These are phyloP conservation scores for Cryptococcus floricola DNA, from an alignment of 1,284 basidiomycete species.

Conservation along the genomic window DNA sequence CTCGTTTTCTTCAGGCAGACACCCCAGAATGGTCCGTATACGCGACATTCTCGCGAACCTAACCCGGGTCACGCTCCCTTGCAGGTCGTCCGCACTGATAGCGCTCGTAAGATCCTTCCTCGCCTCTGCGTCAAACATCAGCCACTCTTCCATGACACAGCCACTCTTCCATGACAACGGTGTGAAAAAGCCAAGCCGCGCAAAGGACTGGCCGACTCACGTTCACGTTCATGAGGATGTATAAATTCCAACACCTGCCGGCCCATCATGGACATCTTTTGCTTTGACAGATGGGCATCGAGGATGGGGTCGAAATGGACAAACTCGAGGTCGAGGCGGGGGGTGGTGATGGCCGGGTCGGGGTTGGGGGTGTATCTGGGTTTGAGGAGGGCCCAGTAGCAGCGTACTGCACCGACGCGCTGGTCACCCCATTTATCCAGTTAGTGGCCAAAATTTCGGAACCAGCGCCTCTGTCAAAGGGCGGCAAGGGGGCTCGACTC, in stretches of 20 bases:
- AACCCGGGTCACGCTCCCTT: slow-evolving; percentile 85
- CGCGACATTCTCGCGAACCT: slow-evolving; percentile 52
- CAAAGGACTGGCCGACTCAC: slow-evolving; percentile 41
- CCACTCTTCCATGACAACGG: neutral
- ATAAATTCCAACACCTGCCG: slow-evolving; percentile 78
- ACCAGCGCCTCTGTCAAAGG: neutral
- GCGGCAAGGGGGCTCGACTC: neutral
- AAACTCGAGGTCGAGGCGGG: slow-evolving; percentile 62
- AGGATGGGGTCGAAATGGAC: slow-evolving; percentile 87
- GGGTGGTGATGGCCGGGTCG: neutral
- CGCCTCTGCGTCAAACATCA: slow-evolving; percentile 50
- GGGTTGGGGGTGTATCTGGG: slow-evolving; percentile 20
- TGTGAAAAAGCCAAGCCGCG: too few species aligned
- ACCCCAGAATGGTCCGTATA: slow-evolving; percentile 51
- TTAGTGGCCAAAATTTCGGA: neutral
- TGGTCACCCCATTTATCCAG: slow-evolving; percentile 4
- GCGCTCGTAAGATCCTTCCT: slow-evolving; percentile 72
- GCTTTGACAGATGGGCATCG: slow-evolving; percentile 66
- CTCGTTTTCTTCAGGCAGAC: slow-evolving; percentile 43
- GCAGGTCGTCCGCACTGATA: slow-evolving; percentile 71
- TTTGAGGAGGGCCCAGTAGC: slow-evolving; percentile 44
- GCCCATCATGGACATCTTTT: slow-evolving; percentile 66
- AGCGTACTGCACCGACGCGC: slow-evolving; percentile 39
- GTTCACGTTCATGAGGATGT: slow-evolving; percentile 80
- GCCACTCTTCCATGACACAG: neutral